Percentiles rank a stretch among this genome's conserved stretches.
Conservation (phyloP, 352 stramenopile genomes). For the Hyaloperonospora brassicae region DNA sequence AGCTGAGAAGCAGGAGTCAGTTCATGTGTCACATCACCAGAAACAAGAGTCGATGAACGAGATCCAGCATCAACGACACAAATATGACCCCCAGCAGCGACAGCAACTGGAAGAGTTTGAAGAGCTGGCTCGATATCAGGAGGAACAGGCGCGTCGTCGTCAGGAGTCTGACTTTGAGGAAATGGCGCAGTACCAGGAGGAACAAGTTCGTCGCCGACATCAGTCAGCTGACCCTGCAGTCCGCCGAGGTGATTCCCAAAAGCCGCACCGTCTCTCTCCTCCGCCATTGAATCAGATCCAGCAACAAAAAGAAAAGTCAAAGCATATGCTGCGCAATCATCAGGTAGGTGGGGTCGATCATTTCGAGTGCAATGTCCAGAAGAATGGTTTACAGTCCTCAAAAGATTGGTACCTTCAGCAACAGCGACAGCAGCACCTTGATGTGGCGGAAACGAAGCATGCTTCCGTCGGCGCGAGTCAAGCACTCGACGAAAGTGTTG, state of each 20-base stretch:
- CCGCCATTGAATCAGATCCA: slow-evolving; percentile 29
- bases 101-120: slow-evolving; percentile 24
- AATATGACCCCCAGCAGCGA: slow-evolving; percentile 10
- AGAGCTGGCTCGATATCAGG: slow-evolving; percentile 23
- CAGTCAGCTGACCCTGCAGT: slow-evolving; percentile 12
- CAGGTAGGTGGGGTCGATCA: slow-evolving; percentile 23
- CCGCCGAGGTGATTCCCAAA: slow-evolving; percentile 7
- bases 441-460: slow-evolving; percentile 16
- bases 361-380: slow-evolving; percentile 6
- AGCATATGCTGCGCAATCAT: slow-evolving; percentile 20
- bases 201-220: slow-evolving; percentile 23
- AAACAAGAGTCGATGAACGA: slow-evolving; percentile 30
- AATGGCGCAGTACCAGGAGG: slow-evolving; percentile 23
- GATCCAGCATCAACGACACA: slow-evolving; percentile 15
- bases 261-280: slow-evolving; percentile 5
- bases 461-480: slow-evolving; percentile 13
- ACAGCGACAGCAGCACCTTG: slow-evolving; percentile 31
- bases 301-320: slow-evolving; percentile 25
- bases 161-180: slow-evolving; percentile 27
- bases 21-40: slow-evolving; percentile 27
- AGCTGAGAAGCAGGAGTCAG: slow-evolving; percentile 28
- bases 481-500: slow-evolving; percentile 26
- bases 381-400: slow-evolving; percentile 21
- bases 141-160: slow-evolving; percentile 22
- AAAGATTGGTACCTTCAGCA: slow-evolving; percentile 34